These are phyloP conservation scores for Mycosphaerella arachidis DNA, from an alignment of 2,329 filamentous ascomycete species.

Conservation along the genomic window DNA sequence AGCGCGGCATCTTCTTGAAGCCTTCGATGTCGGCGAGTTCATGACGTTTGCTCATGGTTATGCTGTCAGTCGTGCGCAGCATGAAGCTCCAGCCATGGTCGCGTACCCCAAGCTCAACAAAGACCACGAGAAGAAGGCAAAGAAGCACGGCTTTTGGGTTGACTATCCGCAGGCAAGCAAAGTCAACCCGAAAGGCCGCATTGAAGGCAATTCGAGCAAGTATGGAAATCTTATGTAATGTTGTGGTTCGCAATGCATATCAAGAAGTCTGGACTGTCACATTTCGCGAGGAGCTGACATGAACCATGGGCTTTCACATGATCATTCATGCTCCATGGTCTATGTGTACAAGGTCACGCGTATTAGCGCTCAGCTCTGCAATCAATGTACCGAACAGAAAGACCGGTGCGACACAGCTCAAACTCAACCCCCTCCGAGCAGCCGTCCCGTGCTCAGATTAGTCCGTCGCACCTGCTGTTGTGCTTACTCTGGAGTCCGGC, in stretches of 20 bases:
- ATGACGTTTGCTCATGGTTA: slow-evolving; percentile 15
- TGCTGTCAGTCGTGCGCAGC: slow-evolving; percentile 8
- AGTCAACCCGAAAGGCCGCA: neutral
- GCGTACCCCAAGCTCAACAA: slow-evolving; percentile 12
- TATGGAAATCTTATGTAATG: slow-evolving; percentile 12
- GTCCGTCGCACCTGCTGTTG: neutral
- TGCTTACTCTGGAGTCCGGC: neutral
- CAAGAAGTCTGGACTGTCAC: neutral
- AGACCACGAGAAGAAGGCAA: slow-evolving; percentile 13
- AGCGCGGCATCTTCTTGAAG: slow-evolving; percentile 2
- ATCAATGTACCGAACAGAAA: neutral
- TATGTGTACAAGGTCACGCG: too few relatives aligned
- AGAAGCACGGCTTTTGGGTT: slow-evolving; percentile 13
- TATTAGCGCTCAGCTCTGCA: neutral
- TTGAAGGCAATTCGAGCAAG: slow-evolving; percentile 7
- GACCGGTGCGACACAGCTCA: neutral
- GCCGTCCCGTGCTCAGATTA: neutral
- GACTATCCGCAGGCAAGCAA: slow-evolving; percentile 10
- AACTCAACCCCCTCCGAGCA: neutral
- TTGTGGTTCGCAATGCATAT: neutral
- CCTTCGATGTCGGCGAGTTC: slow-evolving; percentile 17
- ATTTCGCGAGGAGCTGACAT: neutral
- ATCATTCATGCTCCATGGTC: neutral
- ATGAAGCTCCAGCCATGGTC: slow-evolving; percentile 12
- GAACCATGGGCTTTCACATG: neutral